These are phyloP conservation scores for Lentinula edodes DNA, from an alignment of 768 basidiomycete genomes.

Conservation along the genomic window DNA sequence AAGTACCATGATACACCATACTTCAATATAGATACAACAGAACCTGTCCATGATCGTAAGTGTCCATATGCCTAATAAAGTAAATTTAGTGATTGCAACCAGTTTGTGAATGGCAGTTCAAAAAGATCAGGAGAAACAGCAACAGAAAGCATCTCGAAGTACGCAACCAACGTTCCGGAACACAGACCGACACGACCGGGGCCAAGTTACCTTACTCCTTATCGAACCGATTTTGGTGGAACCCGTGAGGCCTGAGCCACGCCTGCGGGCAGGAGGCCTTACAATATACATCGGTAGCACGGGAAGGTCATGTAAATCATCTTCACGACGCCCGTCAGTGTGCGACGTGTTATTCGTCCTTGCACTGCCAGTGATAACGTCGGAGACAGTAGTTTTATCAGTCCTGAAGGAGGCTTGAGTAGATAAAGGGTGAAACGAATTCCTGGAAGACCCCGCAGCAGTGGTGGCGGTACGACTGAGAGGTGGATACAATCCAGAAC, in stretches of 20 bases:
- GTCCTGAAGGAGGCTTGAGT: constrained; percentile 6
- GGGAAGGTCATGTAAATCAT: constrained; percentile 19
- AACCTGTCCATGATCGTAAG: neutral
- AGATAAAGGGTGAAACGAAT: constrained; percentile 1
- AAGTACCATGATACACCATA: neutral
- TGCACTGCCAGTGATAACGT: neutral
- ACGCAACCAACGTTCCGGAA: neutral
- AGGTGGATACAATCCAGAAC: constrained; percentile 1
- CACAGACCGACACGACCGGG: neutral
- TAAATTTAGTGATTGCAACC: too few species aligned
- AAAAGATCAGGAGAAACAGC: neutral
- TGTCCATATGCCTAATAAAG: neutral
- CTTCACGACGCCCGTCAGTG: neutral
- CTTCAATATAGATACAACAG: neutral
- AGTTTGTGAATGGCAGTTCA: neutral
- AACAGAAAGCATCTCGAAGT: neutral
- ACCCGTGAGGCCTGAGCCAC: neutral
- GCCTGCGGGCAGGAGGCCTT: constrained; percentile 1
- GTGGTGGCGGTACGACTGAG: neutral
- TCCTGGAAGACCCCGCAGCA: constrained; percentile 1
- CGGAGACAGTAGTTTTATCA: neutral
- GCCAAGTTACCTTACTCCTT: neutral
- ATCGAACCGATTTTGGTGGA: neutral
- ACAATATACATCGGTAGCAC: constrained; percentile 12
- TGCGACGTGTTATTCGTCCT: neutral